Conservation (phyloP, 2,329 filamentous ascomycete species). For the Seiridium cupressi region DNA sequence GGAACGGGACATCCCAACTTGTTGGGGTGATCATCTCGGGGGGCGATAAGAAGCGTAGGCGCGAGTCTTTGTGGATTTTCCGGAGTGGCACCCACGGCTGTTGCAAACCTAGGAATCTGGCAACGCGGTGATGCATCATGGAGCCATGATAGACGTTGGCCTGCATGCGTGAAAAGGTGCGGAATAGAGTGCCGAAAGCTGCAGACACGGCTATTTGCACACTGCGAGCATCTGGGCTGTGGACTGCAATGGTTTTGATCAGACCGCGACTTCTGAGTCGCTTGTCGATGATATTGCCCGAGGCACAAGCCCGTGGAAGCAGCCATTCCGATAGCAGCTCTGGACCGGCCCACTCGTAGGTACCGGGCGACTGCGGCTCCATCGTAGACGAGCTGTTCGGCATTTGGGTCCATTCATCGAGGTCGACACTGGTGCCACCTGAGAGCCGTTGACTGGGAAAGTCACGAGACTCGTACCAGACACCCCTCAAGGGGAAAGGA, state of each 20-base stretch:
- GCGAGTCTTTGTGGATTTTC: conserved; percentile 72
- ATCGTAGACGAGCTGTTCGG: conserved; percentile 43
- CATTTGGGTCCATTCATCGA: conserved; percentile 55
- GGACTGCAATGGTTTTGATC: conserved; percentile 61
- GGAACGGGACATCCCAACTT: conserved; percentile 69
- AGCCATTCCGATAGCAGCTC: conserved; percentile 58
- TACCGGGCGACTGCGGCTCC: conserved; percentile 47
- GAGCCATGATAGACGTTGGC: conserved; percentile 28
- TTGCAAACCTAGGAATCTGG: conserved; percentile 58
- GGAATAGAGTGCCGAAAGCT: conserved; percentile 59
- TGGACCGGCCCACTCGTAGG: conserved; percentile 45
- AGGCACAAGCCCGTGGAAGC: conserved; percentile 65
- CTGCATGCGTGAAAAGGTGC: conserved; percentile 37
- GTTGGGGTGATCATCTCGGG: conserved; percentile 72
- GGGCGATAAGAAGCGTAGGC: conserved; percentile 67
- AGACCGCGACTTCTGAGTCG: conserved; percentile 75
- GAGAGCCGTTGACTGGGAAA: conserved; percentile 39
- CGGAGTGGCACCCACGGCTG: conserved; percentile 73
- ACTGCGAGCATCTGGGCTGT: conserved; percentile 63
- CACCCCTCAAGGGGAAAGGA: conserved; percentile 61
- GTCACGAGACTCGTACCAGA: conserved; percentile 52
- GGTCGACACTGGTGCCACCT: conserved; percentile 25
- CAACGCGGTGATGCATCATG: conserved; percentile 30
- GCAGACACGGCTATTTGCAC: conserved; percentile 62
- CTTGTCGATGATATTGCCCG: conserved; percentile 62